Conservation (phyloP, 164 flowering plant genomes). For the Chloranthus sessilifolius region DNA sequence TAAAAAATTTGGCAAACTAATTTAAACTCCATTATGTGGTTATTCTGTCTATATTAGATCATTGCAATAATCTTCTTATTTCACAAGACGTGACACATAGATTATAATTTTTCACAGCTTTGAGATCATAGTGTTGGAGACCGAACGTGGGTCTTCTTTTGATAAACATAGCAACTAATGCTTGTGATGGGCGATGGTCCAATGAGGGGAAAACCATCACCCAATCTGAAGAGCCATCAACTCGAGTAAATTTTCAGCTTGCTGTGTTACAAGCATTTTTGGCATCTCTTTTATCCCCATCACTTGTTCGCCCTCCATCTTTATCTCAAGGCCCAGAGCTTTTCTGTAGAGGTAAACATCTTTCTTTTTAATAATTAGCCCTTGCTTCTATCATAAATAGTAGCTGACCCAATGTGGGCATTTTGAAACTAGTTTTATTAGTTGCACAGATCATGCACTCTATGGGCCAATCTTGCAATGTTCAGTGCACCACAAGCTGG, state of each 20-base stretch:
- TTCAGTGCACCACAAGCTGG: too few species aligned
- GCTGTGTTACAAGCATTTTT: constrained; percentile 69
- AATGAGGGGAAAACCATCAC: constrained; percentile 22
- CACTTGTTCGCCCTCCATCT: constrained; percentile 55
- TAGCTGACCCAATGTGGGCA: too few species aligned
- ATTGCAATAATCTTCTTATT: too few species aligned
- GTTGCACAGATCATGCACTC: too few species aligned
- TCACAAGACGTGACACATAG: too few species aligned
- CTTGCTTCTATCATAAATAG: background rate
- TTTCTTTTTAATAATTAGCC: background rate
- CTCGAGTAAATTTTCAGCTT: constrained; percentile 59
- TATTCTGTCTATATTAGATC: too few species aligned
- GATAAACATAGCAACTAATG: constrained; percentile 44
- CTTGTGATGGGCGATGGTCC: constrained; percentile 49
- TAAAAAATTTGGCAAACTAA: too few species aligned
- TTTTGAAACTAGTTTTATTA: too few species aligned
- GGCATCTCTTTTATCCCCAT: constrained; percentile 76
- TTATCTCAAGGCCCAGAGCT: constrained; percentile 67
- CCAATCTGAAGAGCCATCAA: constrained; percentile 23
- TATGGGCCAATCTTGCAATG: too few species aligned
- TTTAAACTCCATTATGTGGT: too few species aligned
- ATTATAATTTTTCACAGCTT: too few species aligned
- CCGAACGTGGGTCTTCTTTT: constrained; percentile 48
- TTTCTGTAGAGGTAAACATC: constrained; percentile 59
- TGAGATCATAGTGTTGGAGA: constrained; percentile 53